These are phyloP conservation scores for Penicillium crustosum DNA, from an alignment of 2,329 filamentous ascomycete species.

Conservation along the genomic window DNA sequence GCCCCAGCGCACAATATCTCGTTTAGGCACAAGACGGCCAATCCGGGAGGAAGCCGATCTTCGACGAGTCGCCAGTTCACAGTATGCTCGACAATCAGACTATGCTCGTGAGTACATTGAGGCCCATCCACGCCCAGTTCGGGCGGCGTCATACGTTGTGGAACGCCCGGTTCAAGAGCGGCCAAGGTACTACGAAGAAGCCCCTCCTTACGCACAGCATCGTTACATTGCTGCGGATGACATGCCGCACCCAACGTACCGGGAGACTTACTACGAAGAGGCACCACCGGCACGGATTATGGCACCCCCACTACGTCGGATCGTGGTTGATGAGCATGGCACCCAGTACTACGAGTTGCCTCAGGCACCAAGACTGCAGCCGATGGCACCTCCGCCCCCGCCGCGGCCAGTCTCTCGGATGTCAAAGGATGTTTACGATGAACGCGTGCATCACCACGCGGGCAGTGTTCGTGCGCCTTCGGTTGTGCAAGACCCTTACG, in stretches of 20 bases:
- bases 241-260: slow-evolving; percentile 40
- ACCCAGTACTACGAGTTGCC: slow-evolving; percentile 70
- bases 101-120: slow-evolving; percentile 47
- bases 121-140: slow-evolving; percentile 38
- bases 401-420: slow-evolving; percentile 35
- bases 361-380: slow-evolving; percentile 37
- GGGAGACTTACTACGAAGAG: slow-evolving; percentile 45
- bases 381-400: slow-evolving; percentile 36
- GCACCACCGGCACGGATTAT: slow-evolving; percentile 49
- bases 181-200: slow-evolving; percentile 42
- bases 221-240: slow-evolving; percentile 39
- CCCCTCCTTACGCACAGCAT: slow-evolving; percentile 32
- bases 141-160: slow-evolving; percentile 43
- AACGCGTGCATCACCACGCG: slow-evolving; percentile 30
- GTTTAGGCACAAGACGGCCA: slow-evolving; percentile 38
- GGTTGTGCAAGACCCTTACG: slow-evolving; percentile 44
- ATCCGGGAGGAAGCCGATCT: slow-evolving; percentile 47
- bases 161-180: slow-evolving; percentile 41
- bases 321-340: slow-evolving; percentile 80
- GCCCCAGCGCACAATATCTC: slow-evolving; percentile 41
- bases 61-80: slow-evolving; percentile 49
- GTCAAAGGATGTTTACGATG: slow-evolving; percentile 37
- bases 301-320: slow-evolving; percentile 60
- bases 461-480: slow-evolving; percentile 43
- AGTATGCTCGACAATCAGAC: slow-evolving; percentile 46